A percentile compares a stretch with the other conserved stretches of the same genome.
These are phyloP conservation scores for Peribolospora baueri DNA, from an alignment of 768 basidiomycete species.

Conservation along the genomic window DNA sequence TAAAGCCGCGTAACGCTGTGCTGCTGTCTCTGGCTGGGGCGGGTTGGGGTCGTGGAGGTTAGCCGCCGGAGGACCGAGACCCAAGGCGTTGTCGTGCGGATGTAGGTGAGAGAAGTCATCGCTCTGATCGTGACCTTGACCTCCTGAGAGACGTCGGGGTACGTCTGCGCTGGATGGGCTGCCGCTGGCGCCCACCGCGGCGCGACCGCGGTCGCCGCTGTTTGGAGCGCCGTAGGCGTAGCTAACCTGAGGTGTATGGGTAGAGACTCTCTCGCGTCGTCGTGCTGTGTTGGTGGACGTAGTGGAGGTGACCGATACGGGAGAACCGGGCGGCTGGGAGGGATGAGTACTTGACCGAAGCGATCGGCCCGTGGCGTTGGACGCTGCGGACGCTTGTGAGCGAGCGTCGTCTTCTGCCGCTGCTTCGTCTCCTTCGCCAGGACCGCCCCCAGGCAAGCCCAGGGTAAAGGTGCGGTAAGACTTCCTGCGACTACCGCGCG, in stretches of 20 bases:
- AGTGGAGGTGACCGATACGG: neutral
- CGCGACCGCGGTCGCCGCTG: neutral
- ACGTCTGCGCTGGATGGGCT: neutral
- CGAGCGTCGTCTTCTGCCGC: too few relatives aligned
- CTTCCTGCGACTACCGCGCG: too few relatives aligned
- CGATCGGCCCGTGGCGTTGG: too few relatives aligned
- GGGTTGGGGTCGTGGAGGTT: neutral
- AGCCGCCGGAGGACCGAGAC: too few relatives aligned
- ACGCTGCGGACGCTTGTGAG: too few relatives aligned
- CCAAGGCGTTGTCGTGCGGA: too few relatives aligned
- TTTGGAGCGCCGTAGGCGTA: constrained; percentile 3
- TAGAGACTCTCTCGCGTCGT: neutral
- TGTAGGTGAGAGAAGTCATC: neutral
- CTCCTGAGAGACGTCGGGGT: neutral
- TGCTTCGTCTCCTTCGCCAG: too few relatives aligned
- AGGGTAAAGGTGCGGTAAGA: too few relatives aligned
- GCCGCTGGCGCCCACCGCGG: neutral
- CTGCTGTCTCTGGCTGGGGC: neutral
- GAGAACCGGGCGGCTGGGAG: neutral
- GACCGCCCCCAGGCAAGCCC: too few relatives aligned
- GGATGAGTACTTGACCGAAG: too few relatives aligned
- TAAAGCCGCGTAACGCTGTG: neutral
- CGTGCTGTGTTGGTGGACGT: neutral
- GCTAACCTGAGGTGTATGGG: neutral
- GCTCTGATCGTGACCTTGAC: neutral